Evolutionary conservation across 305 asterid genomes (phyloP).

Genomic region (Solanum hybrid): DNA sequence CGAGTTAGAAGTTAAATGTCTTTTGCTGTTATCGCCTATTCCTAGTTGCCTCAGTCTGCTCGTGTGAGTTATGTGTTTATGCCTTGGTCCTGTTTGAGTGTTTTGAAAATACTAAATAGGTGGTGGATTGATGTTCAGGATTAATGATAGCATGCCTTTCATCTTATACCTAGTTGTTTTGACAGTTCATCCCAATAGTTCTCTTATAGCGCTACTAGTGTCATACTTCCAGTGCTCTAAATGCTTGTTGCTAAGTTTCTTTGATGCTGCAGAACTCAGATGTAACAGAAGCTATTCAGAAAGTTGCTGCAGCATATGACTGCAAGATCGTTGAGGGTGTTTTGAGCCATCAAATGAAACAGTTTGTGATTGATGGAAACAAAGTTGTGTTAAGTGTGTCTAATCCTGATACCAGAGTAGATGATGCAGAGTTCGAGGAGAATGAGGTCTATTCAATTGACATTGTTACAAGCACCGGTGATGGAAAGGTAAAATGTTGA

Average conservation of each 20-base stretch:
- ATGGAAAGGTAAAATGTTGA: conserved; percentile 41
- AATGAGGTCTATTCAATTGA: conserved; percentile 7
- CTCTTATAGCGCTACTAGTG: background rate
- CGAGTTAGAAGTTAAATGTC: too few relatives aligned
- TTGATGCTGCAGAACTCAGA: conserved; percentile 3
- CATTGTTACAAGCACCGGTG: conserved; percentile 59
- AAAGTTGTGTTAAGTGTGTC: conserved; percentile 65
- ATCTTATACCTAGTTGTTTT: background rate
- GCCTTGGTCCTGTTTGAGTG: background rate
- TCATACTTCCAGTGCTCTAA: background rate
- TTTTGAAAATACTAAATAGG: background rate
- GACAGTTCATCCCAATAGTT: background rate
- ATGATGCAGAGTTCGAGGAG: conserved; percentile 7
- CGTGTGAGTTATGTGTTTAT: too few relatives aligned
- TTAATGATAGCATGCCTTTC: background rate
- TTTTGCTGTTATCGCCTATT: too few relatives aligned
- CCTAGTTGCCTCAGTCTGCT: too few relatives aligned
- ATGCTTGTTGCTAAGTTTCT: background rate
- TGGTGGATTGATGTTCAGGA: background rate
- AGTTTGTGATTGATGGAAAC: conserved; percentile 88
- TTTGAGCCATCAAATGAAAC: conserved; percentile 92
- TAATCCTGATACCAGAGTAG: conserved; percentile 52
- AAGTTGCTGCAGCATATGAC: conserved; percentile 9
- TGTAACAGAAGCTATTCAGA: conserved; percentile 10
- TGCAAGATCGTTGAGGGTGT: conserved; percentile 42